Base-by-base conservation (phyloP, 2,329 filamentous ascomycete genomes). In the Huntiella savannae region DNA sequence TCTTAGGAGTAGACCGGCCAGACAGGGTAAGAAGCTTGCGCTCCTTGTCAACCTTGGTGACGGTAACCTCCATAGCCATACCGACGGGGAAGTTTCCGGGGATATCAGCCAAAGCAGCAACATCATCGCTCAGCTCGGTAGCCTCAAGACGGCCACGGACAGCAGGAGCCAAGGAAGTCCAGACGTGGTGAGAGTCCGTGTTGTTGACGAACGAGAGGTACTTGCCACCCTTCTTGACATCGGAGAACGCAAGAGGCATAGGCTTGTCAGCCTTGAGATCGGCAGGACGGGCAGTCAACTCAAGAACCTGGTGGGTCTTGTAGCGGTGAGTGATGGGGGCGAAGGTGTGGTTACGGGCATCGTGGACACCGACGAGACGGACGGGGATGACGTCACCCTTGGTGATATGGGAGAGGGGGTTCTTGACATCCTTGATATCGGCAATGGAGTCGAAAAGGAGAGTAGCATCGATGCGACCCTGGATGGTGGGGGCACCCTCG, bases 161-260 rank as follows among this genome's bases (percentile, higher is more conserved):
- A 45, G 80, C 84, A 5, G 91, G 86, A 1, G 87, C 85, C 16
- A 98, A 63, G 56, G 86, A 95, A 40, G 92, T 80, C 88, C 91
- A 96, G 16, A 94, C 69, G 56, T 74, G 82, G 52, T 83, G 77
- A 22, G 82, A 71, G 16, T 73, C 73, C 51, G 88, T 69, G 57
- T 95, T 96, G 68, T 96, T 98, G 58, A 98, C 75, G 57, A 88
- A 96, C 1, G 81, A 87, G 43, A 92, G 61, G 61, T 82, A 77
- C 2, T 71, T 73, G 13, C 80, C 78, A 13, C 81, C 86, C 43
- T 75, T 65, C 54, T 79, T 69, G 51, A 98, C 64, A 50, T 82
- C 74, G 19, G 83, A 77, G 32, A 95, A 65, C 5, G 76, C 75
- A 40, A 94, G 65, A 1, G 78, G 64, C 33, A 64, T 55, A 0